Evolutionary conservation across 1,284 basidiomycete species (phyloP).

Genomic region (Rhodotorula mucilaginosa): DNA sequence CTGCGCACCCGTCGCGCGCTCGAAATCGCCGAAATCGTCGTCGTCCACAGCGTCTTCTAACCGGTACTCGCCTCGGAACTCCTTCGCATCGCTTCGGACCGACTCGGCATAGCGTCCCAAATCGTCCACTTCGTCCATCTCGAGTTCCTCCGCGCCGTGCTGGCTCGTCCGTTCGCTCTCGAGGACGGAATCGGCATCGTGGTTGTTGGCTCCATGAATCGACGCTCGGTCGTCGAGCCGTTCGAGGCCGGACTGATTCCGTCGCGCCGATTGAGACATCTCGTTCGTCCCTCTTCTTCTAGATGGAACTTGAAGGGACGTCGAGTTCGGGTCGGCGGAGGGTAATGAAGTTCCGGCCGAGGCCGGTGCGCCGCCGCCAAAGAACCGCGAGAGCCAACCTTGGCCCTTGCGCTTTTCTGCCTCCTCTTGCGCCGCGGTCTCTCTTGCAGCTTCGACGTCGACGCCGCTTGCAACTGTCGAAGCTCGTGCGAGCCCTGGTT

Average conservation of each 20-base stretch:
- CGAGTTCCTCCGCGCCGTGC: constrained; percentile 19
- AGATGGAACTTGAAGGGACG: not conserved
- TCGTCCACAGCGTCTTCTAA: constrained; percentile 2
- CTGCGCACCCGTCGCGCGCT: constrained; percentile 28
- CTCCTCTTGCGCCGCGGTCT: not conserved
- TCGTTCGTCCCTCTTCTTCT: not conserved
- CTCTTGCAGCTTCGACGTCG: not conserved
- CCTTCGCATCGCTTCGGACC: constrained; percentile 1
- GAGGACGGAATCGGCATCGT: constrained; percentile 14
- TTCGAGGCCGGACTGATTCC: constrained; percentile 20
- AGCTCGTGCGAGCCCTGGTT: constrained; percentile 7
- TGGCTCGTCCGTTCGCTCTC: constrained; percentile 13
- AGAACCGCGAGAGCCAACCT: constrained; percentile 24
- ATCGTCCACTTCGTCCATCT: constrained; percentile 35
- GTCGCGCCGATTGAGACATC: constrained; percentile 11
- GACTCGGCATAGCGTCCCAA: constrained; percentile 15
- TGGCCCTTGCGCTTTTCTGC: constrained; percentile 18
- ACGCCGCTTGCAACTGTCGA: not conserved
- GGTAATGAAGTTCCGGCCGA: not conserved
- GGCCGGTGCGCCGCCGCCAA: constrained; percentile 21
- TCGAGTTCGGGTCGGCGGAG: not conserved
- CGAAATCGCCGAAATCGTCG: constrained; percentile 34
- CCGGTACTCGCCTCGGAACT: not conserved
- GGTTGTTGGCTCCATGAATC: no score
- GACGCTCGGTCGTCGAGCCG: constrained; percentile 15